Evolutionary conservation across 768 basidiomycete genomes (phyloP), one percentile per base, ranked within the genome.

Genomic region (Coprinellus micaceus): DNA sequence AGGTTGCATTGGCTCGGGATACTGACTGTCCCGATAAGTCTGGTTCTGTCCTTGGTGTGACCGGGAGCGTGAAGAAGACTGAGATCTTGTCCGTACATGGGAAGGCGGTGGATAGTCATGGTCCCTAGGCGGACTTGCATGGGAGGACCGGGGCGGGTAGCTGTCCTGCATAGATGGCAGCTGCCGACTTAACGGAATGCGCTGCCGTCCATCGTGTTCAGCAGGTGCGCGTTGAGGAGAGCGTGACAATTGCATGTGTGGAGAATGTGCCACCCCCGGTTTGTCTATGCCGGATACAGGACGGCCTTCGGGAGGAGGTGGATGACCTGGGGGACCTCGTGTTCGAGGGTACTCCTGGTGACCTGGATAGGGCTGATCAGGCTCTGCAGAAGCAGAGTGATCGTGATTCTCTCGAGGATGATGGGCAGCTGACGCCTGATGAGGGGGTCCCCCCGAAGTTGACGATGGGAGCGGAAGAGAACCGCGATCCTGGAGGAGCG

Each of bases 41-140:
- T 74, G 73, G 5, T 69, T 67, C 43, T 73, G 68, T 39, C 70
- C 67, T 43, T 75, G 77, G 57, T 76, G 81, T 36, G 77, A 73
- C 28, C 79, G 81, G 24, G 82, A 77, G 60, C 77, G 77, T 33
- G 83, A 75, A 44, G 78, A 76, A 26, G 81, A 81, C 55, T 77
- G 76, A 30, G 81, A 80, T 63, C 77, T 73, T 29, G 78, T 76
- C 47, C 75, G 78, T 45, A 78, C 69, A 59, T 79, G 73, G 44
- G 77, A 71, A 17, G 75, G 68, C 33, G 69, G 70, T 49, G 72
- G 68, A 58, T 77, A 73, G 22, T 72, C 68, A 56, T 78, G 73
- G 52, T 78, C 78, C 54, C 76, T 66, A 53, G 72, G 71, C 28
- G 79, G 73, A 40, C 78, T 74, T 33, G 74, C 68, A 59, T 71